phyloP scores from a whole-genome alignment of 495 filamentous ascomycete genomes.

The Diplogelasinospora grovesii region DNA sequence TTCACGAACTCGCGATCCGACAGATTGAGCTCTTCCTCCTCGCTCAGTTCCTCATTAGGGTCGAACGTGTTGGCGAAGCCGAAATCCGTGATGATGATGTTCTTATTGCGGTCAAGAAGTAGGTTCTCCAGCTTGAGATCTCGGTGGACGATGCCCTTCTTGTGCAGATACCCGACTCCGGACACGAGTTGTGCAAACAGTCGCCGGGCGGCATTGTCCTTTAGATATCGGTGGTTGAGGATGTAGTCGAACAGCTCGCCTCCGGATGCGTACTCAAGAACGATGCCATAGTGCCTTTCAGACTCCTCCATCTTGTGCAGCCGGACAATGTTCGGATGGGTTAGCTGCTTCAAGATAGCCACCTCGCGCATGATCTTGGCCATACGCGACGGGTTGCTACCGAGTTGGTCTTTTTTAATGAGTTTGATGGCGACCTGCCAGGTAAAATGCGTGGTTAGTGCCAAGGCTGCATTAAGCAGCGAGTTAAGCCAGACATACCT shows the following conservation, averaged over 20 bases:
- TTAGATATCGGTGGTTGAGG: conserved; percentile 89
- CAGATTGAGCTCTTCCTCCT: conserved; percentile 84
- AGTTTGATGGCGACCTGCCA: conserved; percentile 95
- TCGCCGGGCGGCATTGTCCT: conserved; percentile 82
- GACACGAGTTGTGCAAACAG: conserved; percentile 95
- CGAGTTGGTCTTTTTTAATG: conserved; percentile 83
- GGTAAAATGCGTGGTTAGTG: conserved; percentile 7
- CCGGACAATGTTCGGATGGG: conserved; percentile 91
- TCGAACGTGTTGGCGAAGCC: conserved; percentile 98
- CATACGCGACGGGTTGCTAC: conserved; percentile 75
- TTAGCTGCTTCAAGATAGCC: conserved; percentile 75
- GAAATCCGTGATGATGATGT: conserved; percentile 99
- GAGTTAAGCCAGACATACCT: too few species aligned
- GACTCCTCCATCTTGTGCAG: conserved; percentile 99
- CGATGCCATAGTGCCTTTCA: conserved; percentile 92
- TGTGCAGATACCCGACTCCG: conserved; percentile 95
- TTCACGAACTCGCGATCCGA: conserved; percentile 80
- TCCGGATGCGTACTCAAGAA: conserved; percentile 95
- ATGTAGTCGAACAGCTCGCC: conserved; percentile 99
- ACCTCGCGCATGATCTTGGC: conserved; percentile 98
- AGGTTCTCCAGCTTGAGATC: conserved; percentile 97
- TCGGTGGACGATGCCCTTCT: conserved; percentile 97
- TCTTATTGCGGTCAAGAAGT: conserved; percentile 88
- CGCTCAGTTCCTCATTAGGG: conserved; percentile 74
- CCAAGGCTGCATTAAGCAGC: too few species aligned